phyloP scores from a whole-genome alignment of 805 yeast genomes.

The Nakazawaea wickerhamii region DNA sequence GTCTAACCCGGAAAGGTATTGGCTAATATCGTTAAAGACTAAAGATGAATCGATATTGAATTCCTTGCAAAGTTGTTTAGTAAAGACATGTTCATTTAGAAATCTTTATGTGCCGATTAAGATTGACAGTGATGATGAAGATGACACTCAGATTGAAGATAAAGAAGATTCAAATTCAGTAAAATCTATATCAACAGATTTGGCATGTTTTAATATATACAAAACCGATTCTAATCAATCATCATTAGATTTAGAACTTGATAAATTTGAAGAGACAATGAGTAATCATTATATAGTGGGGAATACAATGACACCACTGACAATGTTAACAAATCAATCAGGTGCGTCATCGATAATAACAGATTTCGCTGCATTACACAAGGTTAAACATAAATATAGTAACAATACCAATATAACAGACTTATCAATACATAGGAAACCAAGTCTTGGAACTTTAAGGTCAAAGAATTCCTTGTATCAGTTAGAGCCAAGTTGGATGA shows the following conservation, averaged over 20 bases:
- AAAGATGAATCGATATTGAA: not conserved
- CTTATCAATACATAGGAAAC: slow-evolving; percentile 3
- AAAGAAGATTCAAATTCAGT: slow-evolving; percentile 16
- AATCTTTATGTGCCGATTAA: slow-evolving; percentile 24
- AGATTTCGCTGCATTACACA: not conserved
- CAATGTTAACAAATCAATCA: not conserved
- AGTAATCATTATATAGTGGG: not conserved
- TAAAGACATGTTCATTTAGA: slow-evolving; percentile 35
- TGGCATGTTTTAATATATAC: slow-evolving; percentile 30
- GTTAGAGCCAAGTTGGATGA: slow-evolving; percentile 51
- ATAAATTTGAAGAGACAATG: slow-evolving; percentile 17
- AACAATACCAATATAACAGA: not conserved
- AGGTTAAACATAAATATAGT: not conserved
- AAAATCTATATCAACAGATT: slow-evolving; percentile 27
- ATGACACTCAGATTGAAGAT: slow-evolving; percentile 8
- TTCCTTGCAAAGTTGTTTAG: slow-evolving; percentile 28
- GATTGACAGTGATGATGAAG: not conserved
- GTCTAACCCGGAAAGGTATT: slow-evolving; percentile 70
- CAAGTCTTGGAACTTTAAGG: slow-evolving; percentile 31
- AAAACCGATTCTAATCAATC: slow-evolving; percentile 19
- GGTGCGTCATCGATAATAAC: slow-evolving; percentile 1
- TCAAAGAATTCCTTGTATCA: slow-evolving; percentile 29
- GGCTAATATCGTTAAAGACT: slow-evolving; percentile 47
- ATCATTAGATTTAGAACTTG: slow-evolving; percentile 24
- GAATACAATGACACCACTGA: not conserved